Evolutionary conservation across 805 yeast genomes (phyloP), one percentile per base, ranked within the genome.

Genomic region (Jamesozyma lodderae): DNA sequence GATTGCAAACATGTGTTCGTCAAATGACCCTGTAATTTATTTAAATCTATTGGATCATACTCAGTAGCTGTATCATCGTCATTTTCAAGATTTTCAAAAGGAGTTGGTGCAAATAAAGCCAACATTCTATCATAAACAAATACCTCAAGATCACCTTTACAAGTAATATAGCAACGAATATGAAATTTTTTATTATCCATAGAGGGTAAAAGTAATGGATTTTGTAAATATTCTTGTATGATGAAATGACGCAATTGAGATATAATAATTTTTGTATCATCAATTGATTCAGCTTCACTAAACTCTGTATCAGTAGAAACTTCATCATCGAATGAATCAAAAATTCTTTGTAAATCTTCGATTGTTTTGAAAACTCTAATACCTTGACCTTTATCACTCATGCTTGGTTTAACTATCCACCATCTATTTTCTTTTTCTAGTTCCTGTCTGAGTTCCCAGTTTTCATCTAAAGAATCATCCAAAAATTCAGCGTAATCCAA

Each of bases 311-410:
- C 84, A 23, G 72, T 77, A 1, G 71, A 73, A 3, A 64, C 73
- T n/a, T 68, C 81, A 45, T 79, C 90, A 49, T 88, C 96, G 58
- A 86, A 87, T 3, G 81, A 76, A 50, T 92, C 83, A 58, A 92
- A 90, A 4, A 90, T 79, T 3, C 61, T 70, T 58, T 88, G 96
- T 35, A 92, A 65, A 51, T 87, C 92, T 7, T 78, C 84, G 25
- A 85, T 68, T 0, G 87, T 78, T 38, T 69, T 70, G 64, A 92
- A 92, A 0, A 92, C 61, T 28, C 95, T 66, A 35, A 92, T 90
- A 0, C 98, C 98, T 57, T 92, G 96, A 9, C 95, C 98, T 55
- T 90, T 80, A 55, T 92, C 98, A 52, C 94, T 82, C 96, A 92
- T 87, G 46, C 95, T 79, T 13, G 98, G 98, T 56, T 92, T 92